Percentiles rank a stretch among this genome's conserved stretches.
Conservation (phyloP, 2,329 filamentous ascomycete species). For the Arthroderma sp. region DNA sequence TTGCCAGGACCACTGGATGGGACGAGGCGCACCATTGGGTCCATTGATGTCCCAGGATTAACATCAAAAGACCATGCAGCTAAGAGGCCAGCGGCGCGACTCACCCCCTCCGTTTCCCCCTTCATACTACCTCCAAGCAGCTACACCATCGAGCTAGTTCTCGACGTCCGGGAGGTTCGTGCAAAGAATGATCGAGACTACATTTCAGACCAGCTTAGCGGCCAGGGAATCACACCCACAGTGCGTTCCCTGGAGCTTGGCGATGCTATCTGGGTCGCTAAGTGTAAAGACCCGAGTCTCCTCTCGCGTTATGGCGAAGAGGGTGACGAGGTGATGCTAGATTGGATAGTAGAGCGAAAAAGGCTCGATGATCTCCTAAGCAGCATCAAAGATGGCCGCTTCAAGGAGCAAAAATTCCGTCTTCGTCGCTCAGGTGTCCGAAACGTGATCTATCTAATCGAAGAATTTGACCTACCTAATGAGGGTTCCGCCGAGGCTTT, state of each 20-base stretch:
- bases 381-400: slow-evolving; percentile 70
- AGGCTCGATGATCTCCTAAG: slow-evolving; percentile 65
- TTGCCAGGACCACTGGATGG: too few species aligned
- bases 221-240: slow-evolving; percentile 51
- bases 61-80: too few species aligned
- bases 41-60: too few species aligned
- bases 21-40: too few species aligned
- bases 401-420: slow-evolving; percentile 74
- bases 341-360: slow-evolving; percentile 72
- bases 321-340: slow-evolving; percentile 56
- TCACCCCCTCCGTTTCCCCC: slow-evolving; percentile 23
- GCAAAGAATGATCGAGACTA: slow-evolving; percentile 63
- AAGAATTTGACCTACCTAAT: slow-evolving; percentile 53
- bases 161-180: slow-evolving; percentile 64
- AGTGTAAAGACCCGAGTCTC: slow-evolving; percentile 47
- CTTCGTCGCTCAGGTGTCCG: slow-evolving; percentile 58
- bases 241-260: slow-evolving; percentile 59
- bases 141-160: slow-evolving; percentile 58
- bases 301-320: slow-evolving; percentile 43
- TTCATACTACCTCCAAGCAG: slow-evolving; percentile 50
- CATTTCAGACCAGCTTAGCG: slow-evolving; percentile 56
- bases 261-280: slow-evolving; percentile 69
- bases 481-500: slow-evolving; percentile 25
- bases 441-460: slow-evolving; percentile 66
- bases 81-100: neutral